These are phyloP conservation scores for Penicillium sp. DNA, from an alignment of 2,329 filamentous ascomycete species.

Conservation along the genomic window DNA sequence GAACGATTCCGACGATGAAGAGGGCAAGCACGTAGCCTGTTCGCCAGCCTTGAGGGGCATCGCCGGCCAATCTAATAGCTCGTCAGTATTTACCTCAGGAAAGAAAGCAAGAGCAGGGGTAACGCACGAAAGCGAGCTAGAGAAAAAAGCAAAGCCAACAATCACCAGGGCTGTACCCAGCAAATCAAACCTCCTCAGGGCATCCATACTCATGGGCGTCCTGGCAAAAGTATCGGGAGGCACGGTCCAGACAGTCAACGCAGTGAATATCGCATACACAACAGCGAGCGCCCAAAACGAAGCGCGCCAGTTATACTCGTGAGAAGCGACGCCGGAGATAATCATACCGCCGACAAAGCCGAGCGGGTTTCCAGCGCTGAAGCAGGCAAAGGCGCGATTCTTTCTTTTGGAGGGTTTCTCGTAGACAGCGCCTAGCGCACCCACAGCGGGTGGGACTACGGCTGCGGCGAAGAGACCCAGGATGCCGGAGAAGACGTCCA, in stretches of 20 bases:
- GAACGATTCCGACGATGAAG: conserved; percentile 61
- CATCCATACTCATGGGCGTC: conserved; percentile 48
- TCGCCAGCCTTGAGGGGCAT: conserved; percentile 66
- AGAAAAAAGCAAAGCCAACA: conserved; percentile 68
- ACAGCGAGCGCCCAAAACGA: conserved; percentile 66
- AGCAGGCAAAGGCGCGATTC: conserved; percentile 68
- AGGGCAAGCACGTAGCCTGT: conserved; percentile 66
- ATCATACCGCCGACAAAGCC: conserved; percentile 64
- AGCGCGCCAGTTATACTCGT: conserved; percentile 67
- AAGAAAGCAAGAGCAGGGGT: not conserved
- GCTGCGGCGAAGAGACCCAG: conserved; percentile 68
- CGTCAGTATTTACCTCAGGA: conserved; percentile 4
- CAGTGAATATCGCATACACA: conserved; percentile 64
- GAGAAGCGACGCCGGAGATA: conserved; percentile 64
- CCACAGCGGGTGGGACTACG: conserved; percentile 67
- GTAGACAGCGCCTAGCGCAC: conserved; percentile 67
- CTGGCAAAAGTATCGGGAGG: conserved; percentile 59
- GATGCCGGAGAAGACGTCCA: conserved; percentile 67
- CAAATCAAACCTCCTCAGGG: conserved; percentile 63
- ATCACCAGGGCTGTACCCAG: conserved; percentile 65
- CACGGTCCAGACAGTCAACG: conserved; percentile 64
- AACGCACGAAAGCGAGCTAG: conserved; percentile 62
- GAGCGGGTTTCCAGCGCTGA: conserved; percentile 61
- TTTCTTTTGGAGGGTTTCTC: conserved; percentile 64
- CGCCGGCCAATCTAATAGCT: conserved; percentile 48